Percentiles rank a stretch among this genome's conserved stretches.
Evolutionary conservation across 139 green algal genomes (phyloP).

Genomic region (Chloropicon primus): DNA sequence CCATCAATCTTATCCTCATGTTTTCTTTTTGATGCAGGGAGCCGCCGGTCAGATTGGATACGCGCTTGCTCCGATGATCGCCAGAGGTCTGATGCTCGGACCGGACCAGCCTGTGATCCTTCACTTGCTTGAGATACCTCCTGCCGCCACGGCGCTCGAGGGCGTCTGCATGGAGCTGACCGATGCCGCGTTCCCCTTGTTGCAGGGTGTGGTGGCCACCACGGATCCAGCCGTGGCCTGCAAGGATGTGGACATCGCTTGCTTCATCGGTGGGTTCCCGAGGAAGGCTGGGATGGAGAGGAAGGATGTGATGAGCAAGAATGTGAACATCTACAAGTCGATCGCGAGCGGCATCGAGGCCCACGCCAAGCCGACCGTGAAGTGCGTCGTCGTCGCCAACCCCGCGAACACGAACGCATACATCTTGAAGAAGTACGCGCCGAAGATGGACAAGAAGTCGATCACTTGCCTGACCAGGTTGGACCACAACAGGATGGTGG

Average conservation of each 20-base stretch:
- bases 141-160: conserved; percentile 58
- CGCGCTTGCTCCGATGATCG: conserved; percentile 68
- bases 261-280: conserved; percentile 85
- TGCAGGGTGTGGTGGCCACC: conserved; percentile 67
- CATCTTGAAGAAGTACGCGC: conserved; percentile 70
- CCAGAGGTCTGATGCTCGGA: conserved; percentile 65
- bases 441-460: conserved; percentile 69
- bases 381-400: conserved; percentile 91
- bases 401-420: conserved; percentile 89
- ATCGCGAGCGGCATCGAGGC: conserved; percentile 66
- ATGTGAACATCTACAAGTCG: conserved; percentile 78
- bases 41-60: conserved; percentile 77
- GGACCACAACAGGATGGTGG: conserved; percentile 91
- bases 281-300: conserved; percentile 81
- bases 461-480: conserved; percentile 85
- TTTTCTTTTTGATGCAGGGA: not conserved
- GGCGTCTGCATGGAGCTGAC: conserved; percentile 89
- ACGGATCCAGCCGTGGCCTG: conserved; percentile 62
- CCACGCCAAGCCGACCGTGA: conserved; percentile 48
- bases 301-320: conserved; percentile 88
- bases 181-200: conserved; percentile 76
- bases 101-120: conserved; percentile 74
- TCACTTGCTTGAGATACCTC: conserved; percentile 86
- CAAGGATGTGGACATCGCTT: conserved; percentile 72
- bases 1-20: not conserved